phyloP scores from a whole-genome alignment of 768 basidiomycete genomes.

The Rhodotorula graminis region DNA sequence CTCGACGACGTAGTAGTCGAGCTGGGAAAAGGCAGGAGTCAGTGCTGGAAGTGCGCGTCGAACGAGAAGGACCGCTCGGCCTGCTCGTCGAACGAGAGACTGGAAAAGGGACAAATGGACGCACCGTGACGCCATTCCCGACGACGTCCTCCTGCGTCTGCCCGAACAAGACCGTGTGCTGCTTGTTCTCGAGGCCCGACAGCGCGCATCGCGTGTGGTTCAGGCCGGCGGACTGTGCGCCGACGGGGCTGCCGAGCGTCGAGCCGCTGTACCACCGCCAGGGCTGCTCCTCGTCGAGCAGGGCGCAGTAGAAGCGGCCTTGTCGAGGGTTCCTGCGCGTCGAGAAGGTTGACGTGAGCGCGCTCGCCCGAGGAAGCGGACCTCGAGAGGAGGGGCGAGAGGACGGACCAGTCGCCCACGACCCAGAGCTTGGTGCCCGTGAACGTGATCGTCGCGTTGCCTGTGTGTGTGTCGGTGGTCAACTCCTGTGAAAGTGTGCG shows the following conservation, averaged over 20 bases:
- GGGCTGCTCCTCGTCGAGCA: neutral
- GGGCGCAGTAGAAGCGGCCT: constrained; percentile 1
- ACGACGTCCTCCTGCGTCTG: neutral
- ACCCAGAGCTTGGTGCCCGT: neutral
- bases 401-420: constrained; percentile 3
- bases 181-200: neutral
- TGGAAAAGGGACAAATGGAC: neutral
- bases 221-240: neutral
- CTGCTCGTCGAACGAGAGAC: too few relatives aligned
- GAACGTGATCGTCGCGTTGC: constrained; percentile 18
- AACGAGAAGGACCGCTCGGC: too few relatives aligned
- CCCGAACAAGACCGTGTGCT: constrained; percentile 14
- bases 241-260: neutral
- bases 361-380: too few relatives aligned
- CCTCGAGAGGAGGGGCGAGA: too few relatives aligned
- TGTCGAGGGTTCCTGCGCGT: neutral
- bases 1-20: constrained; percentile 18
- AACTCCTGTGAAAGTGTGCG: neutral
- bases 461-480: neutral
- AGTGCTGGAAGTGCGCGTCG: too few relatives aligned
- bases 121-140: constrained; percentile 12
- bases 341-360: neutral
- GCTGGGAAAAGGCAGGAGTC: neutral
- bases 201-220: constrained; percentile 21
- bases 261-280: constrained; percentile 20